Evolutionary conservation across 345 rosid genomes (phyloP).

Genomic region (Firmiana major): DNA sequence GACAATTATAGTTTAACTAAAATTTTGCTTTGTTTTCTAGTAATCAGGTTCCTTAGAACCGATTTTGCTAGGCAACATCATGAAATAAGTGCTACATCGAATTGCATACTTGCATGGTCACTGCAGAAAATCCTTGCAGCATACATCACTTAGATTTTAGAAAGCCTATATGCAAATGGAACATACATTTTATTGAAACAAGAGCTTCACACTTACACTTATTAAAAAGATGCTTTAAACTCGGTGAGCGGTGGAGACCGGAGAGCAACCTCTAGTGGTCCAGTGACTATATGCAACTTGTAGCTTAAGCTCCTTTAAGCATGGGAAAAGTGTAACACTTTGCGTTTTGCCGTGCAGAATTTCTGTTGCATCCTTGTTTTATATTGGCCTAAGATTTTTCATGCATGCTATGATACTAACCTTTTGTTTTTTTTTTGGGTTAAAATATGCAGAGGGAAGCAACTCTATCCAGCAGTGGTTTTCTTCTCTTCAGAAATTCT

Average conservation of each 20-base stretch:
- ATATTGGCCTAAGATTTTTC: neutral
- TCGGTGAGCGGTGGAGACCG: neutral
- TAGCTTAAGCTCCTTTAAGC: neutral
- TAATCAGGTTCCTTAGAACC: neutral
- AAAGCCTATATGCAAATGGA: neutral
- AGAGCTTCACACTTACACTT: neutral
- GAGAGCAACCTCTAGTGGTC: neutral
- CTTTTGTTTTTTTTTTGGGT: conserved; percentile 17
- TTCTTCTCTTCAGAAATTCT: conserved; percentile 49
- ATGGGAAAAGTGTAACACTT: neutral
- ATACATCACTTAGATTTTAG: neutral
- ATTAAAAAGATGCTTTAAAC: neutral
- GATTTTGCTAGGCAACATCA: neutral
- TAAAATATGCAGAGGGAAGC: conserved; percentile 48
- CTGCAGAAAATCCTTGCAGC: neutral
- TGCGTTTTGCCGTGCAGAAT: neutral
- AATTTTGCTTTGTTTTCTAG: neutral
- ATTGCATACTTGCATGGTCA: neutral
- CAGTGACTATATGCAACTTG: neutral
- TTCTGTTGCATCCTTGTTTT: neutral
- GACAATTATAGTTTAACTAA: neutral
- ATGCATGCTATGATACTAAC: conserved; percentile 18
- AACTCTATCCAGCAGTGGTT: conserved; percentile 60
- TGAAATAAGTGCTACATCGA: neutral
- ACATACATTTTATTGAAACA: neutral